These are phyloP conservation scores for Clarireedia monteithiana DNA, from an alignment of 2,329 filamentous ascomycete species.

Conservation along the genomic window DNA sequence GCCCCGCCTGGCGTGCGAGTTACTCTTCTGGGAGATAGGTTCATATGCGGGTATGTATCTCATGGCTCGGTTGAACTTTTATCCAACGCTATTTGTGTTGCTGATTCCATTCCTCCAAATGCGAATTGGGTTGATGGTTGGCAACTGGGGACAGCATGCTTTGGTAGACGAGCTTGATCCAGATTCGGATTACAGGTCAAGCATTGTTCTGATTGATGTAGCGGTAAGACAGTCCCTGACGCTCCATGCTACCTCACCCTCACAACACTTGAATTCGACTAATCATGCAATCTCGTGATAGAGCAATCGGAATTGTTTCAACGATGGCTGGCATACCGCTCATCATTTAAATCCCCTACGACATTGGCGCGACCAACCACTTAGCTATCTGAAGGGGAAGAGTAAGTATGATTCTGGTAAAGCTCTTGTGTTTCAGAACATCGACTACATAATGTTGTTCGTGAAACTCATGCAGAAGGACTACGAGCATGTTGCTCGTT, in stretches of 20 bases:
- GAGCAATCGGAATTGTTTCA: constrained; percentile 78
- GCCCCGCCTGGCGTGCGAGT: constrained; percentile 42
- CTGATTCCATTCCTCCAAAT: constrained; percentile 59
- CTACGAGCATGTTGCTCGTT: constrained; percentile 60
- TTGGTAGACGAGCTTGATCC: constrained; percentile 70
- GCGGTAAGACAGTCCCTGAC: constrained; percentile 44
- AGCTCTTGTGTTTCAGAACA: constrained; percentile 71
- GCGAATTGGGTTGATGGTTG: constrained; percentile 67
- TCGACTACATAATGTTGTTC: constrained; percentile 74
- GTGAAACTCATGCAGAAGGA: constrained; percentile 61
- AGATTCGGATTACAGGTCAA: constrained; percentile 70
- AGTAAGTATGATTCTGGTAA: constrained; percentile 56
- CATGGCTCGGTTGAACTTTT: constrained; percentile 42
- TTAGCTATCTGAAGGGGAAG: constrained; percentile 64
- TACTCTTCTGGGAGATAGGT: constrained; percentile 52
- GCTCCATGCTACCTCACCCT: not conserved
- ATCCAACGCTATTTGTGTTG: constrained; percentile 51
- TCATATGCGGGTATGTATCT: constrained; percentile 50
- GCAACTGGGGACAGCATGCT: constrained; percentile 80
- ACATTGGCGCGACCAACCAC: constrained; percentile 75
- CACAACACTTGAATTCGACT: constrained; percentile 5
- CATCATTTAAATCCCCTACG: constrained; percentile 72
- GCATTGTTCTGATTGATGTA: constrained; percentile 73
- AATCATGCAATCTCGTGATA: constrained; percentile 28
- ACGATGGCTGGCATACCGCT: constrained; percentile 76